Percentiles rank a stretch among this genome's conserved stretches.
phyloP scores from a whole-genome alignment of 2,329 filamentous ascomycete species.

The Gnomoniopsis smithogilvyi region DNA sequence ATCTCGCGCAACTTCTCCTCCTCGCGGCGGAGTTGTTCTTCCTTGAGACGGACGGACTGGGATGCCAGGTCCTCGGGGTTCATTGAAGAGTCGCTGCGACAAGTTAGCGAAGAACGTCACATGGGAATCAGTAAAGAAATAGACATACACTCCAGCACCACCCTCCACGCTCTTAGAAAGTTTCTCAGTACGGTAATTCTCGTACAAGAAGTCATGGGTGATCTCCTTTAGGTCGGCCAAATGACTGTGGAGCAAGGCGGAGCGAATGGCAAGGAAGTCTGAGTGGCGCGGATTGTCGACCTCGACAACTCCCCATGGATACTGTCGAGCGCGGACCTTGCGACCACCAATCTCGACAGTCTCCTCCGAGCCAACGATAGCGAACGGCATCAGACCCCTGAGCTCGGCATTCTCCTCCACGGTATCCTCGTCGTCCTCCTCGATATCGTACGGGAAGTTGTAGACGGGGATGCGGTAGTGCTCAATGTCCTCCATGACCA shows the following conservation, averaged over 20 bases:
- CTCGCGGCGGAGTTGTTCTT: constrained; percentile 97
- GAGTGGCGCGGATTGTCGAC: constrained; percentile 99
- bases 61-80: constrained; percentile 96
- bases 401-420: constrained; percentile 99
- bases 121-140: not conserved
- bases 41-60: constrained; percentile 97
- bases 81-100: constrained; percentile 75
- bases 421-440: constrained; percentile 98
- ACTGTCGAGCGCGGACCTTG: constrained; percentile 90
- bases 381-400: constrained; percentile 96
- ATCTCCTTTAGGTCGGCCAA: constrained; percentile 98
- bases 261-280: constrained; percentile 96
- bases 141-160: constrained; percentile 78
- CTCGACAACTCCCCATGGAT: constrained; percentile 98
- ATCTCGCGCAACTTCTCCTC: constrained; percentile 99
- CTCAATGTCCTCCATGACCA: constrained; percentile 99
- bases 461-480: constrained; percentile 99
- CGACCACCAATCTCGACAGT: constrained; percentile 90
- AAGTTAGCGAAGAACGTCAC: constrained; percentile 27
- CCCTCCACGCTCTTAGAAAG: constrained; percentile 98
- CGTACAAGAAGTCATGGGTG: constrained; percentile 98
- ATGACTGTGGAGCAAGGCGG: constrained; percentile 94
- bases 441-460: constrained; percentile 99
- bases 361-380: constrained; percentile 97
- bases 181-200: constrained; percentile 99